Evolutionary conservation across 140 eudicot genomes (phyloP).

Genomic region (Cichorium intybus): DNA sequence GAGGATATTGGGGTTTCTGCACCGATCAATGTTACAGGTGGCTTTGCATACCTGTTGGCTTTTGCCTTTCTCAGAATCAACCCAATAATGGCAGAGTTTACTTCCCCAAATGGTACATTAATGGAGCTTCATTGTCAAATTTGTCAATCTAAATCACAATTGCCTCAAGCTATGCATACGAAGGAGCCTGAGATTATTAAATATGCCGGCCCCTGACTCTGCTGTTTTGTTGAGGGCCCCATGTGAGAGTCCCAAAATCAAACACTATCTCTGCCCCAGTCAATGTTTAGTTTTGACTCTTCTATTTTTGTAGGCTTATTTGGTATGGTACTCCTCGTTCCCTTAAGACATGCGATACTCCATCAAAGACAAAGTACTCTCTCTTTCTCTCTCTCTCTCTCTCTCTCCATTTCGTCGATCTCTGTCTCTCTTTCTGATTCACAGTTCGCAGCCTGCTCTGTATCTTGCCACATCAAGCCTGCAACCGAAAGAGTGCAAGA

Average conservation of each 20-base stretch:
- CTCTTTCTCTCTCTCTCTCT: not conserved
- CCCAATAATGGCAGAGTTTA: constrained; percentile 91
- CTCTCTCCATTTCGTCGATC: not conserved
- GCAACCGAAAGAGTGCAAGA: no score
- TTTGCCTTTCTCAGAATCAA: constrained; percentile 79
- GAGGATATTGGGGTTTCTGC: constrained; percentile 92
- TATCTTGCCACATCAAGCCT: no score
- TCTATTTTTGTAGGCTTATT: not conserved
- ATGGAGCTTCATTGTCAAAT: constrained; percentile 64
- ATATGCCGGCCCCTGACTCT: constrained; percentile 98
- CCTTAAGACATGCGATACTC: not conserved
- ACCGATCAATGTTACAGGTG: constrained; percentile 52
- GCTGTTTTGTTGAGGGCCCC: constrained; percentile 74
- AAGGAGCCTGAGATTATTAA: constrained; percentile 71
- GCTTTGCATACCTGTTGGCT: constrained; percentile 76
- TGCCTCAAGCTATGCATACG: constrained; percentile 90
- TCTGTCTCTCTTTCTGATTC: not conserved
- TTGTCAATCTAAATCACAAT: constrained; percentile 68
- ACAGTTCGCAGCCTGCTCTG: not conserved
- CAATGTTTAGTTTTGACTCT: not conserved
- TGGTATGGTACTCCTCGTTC: not conserved
- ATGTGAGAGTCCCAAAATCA: not conserved
- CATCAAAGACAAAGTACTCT: not conserved
- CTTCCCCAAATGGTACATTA: constrained; percentile 82
- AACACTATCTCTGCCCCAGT: not conserved